Percentiles rank a stretch among this genome's conserved stretches.
These are phyloP conservation scores for Fraxinus anomala DNA, from an alignment of 257 asterid species.

Conservation along the genomic window DNA sequence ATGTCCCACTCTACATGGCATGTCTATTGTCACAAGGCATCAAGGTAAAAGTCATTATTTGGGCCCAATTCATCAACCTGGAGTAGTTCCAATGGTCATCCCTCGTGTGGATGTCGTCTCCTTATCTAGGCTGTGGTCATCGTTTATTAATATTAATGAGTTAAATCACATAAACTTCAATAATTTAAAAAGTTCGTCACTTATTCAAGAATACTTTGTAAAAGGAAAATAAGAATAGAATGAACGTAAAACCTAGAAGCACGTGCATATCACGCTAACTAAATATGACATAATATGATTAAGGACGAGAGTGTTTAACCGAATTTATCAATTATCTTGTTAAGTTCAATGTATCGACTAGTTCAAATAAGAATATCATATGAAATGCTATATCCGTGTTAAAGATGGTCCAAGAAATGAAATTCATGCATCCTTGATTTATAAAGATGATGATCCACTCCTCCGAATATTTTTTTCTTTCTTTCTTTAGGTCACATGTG, in stretches of 20 bases:
- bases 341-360: neutral
- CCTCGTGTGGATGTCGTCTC: slow-evolving; percentile 10
- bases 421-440: neutral
- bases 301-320: neutral
- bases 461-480: neutral
- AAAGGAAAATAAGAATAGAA: neutral
- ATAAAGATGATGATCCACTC: neutral
- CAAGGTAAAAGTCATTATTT: neutral
- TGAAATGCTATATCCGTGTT: neutral
- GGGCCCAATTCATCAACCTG: neutral
- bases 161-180: neutral
- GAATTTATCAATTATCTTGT: neutral
- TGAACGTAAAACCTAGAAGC: too few relatives aligned
- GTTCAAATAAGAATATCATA: neutral
- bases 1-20: slow-evolving; percentile 24
- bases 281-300: neutral
- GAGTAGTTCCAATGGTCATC: neutral
- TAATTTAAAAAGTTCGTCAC: neutral
- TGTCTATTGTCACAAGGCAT: slow-evolving; percentile 25
- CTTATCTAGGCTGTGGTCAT: neutral
- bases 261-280: neutral
- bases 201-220: neutral
- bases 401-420: neutral
- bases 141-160: neutral
- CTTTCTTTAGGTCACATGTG: neutral